Conservation (phyloP, 202 grass and related monocot species). For the Bolboschoenoplectus hybrid region DNA sequence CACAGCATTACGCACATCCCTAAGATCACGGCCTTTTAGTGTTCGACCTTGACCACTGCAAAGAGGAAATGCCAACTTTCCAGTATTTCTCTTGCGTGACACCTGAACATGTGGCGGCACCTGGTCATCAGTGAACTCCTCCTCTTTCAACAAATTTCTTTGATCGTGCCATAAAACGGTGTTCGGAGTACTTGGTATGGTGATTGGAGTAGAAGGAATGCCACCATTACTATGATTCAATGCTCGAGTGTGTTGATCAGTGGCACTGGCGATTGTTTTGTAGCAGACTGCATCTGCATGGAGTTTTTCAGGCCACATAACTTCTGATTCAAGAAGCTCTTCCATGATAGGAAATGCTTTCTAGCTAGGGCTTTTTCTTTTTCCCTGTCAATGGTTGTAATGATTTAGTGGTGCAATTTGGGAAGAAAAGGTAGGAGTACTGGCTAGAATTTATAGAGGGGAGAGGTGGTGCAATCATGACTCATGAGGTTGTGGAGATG, state of each 20-base stretch:
- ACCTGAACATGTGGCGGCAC: slow-evolving; percentile 74
- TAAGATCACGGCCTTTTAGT: slow-evolving; percentile 84
- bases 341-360: slow-evolving; percentile 9
- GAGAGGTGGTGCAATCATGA: slow-evolving; percentile 3
- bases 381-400: slow-evolving; percentile 15
- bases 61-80: slow-evolving; percentile 48
- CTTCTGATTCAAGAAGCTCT: slow-evolving; percentile 62
- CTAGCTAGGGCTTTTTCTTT: neutral
- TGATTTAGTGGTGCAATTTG: slow-evolving; percentile 1
- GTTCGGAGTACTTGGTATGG: neutral
- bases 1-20: slow-evolving; percentile 62
- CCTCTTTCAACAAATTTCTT: neutral
- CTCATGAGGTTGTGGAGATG: neutral
- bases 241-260: slow-evolving; percentile 8
- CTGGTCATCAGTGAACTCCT: slow-evolving; percentile 35
- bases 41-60: slow-evolving; percentile 79
- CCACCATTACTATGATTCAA: neutral
- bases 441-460: slow-evolving; percentile 30
- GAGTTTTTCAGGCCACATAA: slow-evolving; percentile 61
- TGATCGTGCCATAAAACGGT: neutral
- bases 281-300: slow-evolving; percentile 17
- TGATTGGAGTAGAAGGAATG: slow-evolving; percentile 2
- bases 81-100: slow-evolving; percentile 47
- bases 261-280: neutral
- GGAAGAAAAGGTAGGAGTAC: neutral